Base-by-base conservation (phyloP, 768 basidiomycete genomes). In the Pleurotus giganteus region DNA sequence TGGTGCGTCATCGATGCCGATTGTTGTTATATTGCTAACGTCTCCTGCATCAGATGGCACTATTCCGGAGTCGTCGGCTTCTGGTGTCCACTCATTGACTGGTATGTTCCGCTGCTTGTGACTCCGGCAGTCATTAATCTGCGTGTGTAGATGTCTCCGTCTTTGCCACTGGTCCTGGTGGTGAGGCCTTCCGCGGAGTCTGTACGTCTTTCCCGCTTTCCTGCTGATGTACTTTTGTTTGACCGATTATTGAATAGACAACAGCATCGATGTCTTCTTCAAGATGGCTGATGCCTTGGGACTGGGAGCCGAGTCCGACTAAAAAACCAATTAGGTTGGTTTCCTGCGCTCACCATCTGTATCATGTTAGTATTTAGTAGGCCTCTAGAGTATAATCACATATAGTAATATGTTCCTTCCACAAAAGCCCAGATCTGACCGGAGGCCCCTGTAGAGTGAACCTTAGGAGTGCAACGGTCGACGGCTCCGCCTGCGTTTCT, bases 251-350 rank as follows among this genome's bases (percentile, higher is more conserved):
- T 45, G 17, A 44, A 26, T 52, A 77, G 75, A 76, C 63, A 76
- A 74, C 65, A 75, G 70, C 66, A 68, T 75, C 55, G 75, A 77
- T 51, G 67, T 73, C 37, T 74, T 74, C 60, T 74, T 72, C 66
- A 74, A 73, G 59, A 65, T 74, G 42, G 73, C 71, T 9, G 73
- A 72, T 58, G 70, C 70, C 2, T 62, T 74, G 31, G 72, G 58
- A 5, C 51, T 70, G 32, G 67, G 46, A 15, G 46, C 26, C 1
- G 39, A 12, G 7, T 23, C 24, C 46, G 23, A 15, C 19, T 27
- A 23, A 27, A 27, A 27, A 27, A 19, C 24, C 24, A 17, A 47
- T 7, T 47, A 28, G 23, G 13, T 2, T 31, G 29, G 1, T 17
- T 31, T 13, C 28, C 15, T 27, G 19, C 17, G 15, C 2, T 15